These are phyloP conservation scores for Podila epigama DNA, from an alignment of 192 early-diverging fungal species.

Conservation along the genomic window DNA sequence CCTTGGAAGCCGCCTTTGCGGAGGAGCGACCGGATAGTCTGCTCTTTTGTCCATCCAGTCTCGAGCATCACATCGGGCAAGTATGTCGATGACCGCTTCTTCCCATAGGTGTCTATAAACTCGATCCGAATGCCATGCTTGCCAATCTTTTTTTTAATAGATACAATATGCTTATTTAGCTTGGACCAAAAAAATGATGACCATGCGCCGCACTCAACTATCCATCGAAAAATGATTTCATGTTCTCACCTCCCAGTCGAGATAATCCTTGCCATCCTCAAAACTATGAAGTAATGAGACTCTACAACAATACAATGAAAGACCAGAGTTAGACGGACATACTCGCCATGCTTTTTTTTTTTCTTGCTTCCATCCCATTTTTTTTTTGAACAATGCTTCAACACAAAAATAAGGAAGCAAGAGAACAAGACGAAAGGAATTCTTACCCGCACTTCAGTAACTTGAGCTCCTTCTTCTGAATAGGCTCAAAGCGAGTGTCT, in stretches of 20 bases:
- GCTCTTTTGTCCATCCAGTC: slow-evolving; percentile 88
- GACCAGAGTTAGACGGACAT: neutral
- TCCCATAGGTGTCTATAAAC: slow-evolving; percentile 62
- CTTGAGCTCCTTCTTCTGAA: slow-evolving; percentile 69
- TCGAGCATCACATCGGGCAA: slow-evolving; percentile 89
- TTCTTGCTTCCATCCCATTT: neutral
- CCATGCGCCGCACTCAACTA: neutral
- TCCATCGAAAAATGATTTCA: neutral
- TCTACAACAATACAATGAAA: slow-evolving; percentile 5
- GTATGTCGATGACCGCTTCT: slow-evolving; percentile 81
- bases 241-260: slow-evolving; percentile 81
- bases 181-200: neutral
- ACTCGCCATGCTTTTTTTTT: neutral
- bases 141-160: slow-evolving; percentile 60
- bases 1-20: slow-evolving; percentile 84
- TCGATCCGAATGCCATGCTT: slow-evolving; percentile 95
- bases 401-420: neutral
- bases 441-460: slow-evolving; percentile 67
- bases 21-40: slow-evolving; percentile 87
- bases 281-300: slow-evolving; percentile 92
- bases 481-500: slow-evolving; percentile 88
- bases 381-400: neutral
- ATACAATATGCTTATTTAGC: neutral
- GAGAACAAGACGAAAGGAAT: neutral
- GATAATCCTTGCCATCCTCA: slow-evolving; percentile 73